phyloP scores from a whole-genome alignment of 495 filamentous ascomycete species.

The Glonium stellatum region DNA sequence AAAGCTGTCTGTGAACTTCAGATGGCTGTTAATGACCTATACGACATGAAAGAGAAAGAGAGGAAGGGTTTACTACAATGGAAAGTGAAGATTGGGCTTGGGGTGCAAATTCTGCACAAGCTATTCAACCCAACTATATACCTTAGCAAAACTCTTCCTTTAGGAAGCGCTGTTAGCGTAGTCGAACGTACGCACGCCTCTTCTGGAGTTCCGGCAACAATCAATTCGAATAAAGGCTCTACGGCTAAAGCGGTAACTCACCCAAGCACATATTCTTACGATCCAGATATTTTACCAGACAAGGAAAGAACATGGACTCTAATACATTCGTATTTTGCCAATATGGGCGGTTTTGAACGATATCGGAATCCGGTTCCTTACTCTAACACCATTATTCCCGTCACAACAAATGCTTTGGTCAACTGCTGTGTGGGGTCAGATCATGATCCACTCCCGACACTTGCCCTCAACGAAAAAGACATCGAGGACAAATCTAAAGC shows the following conservation, averaged over 20 bases:
- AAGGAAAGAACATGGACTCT: neutral
- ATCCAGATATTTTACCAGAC: neutral
- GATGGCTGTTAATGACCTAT: slow-evolving; percentile 8
- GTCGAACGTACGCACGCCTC: too few species aligned
- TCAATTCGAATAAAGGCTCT: too few species aligned
- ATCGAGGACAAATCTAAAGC: slow-evolving; percentile 13
- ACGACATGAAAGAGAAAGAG: neutral
- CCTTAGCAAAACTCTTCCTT: too few species aligned
- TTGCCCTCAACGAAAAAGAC: neutral
- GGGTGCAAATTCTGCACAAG: neutral
- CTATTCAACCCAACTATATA: too few species aligned
- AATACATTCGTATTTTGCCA: slow-evolving; percentile 10
- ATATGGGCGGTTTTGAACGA: slow-evolving; percentile 12
- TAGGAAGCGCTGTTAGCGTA: too few species aligned
- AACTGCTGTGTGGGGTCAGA: neutral
- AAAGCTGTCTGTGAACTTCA: slow-evolving; percentile 9
- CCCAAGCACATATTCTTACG: neutral
- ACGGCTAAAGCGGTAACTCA: neutral
- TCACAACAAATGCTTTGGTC: neutral
- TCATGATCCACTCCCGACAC: neutral
- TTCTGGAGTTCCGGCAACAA: too few species aligned
- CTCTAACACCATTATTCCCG: neutral
- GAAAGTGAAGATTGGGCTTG: neutral
- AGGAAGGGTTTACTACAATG: neutral
- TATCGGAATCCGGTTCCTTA: neutral